Evolutionary conservation across 2,329 filamentous ascomycete species (phyloP), one percentile per base, ranked within the genome.

Genomic region (Penicillium griseofulvum): DNA sequence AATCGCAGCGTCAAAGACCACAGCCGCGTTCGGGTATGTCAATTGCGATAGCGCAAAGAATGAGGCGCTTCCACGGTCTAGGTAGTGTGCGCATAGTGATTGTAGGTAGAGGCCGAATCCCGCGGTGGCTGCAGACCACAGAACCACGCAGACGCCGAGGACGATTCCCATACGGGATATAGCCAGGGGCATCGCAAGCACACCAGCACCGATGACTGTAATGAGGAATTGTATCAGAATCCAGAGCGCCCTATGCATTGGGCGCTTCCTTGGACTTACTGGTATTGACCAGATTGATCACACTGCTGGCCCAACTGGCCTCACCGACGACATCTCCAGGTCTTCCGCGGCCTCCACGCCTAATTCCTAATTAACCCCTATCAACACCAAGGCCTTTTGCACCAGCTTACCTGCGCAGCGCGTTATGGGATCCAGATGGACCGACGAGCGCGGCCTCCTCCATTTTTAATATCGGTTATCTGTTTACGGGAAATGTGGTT

Each of bases 41-140:
- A 99, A 85, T 73, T 99, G 93, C 14, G 91, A 96, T 16, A 99
- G 80, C n/a, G 93, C 91, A 70, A 97, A 97, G 78, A 99, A 99
- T 34, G 91, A 96, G 0, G 92, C 85, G 5, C 85, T 84, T 39
- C 94, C 94, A 58, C 91, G 84, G 61, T 97, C 94, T 60, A 99
- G 81, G 72, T 99, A 99, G 71, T 90, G 85, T 5, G 94, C 89
- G 78, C 94, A 97, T 78, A 89, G 86, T 33, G 92, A 88, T 73
- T 99, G 94, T 7, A 99, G 86, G 71, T 97, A 99, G 31, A 99
- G 83, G 22, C 94, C 94, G 68, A 99, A 96, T 45, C 90, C 91
- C 22, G 93, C 87, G 4, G 90, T 94, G 37, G 91, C 71, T 47
- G 90, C 94, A 31, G 93, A 93, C 92, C 94, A 99, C 16, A 96